These are phyloP conservation scores for Alloteropsis semialata DNA, from an alignment of 176 grass and related monocot species.

Conservation along the genomic window DNA sequence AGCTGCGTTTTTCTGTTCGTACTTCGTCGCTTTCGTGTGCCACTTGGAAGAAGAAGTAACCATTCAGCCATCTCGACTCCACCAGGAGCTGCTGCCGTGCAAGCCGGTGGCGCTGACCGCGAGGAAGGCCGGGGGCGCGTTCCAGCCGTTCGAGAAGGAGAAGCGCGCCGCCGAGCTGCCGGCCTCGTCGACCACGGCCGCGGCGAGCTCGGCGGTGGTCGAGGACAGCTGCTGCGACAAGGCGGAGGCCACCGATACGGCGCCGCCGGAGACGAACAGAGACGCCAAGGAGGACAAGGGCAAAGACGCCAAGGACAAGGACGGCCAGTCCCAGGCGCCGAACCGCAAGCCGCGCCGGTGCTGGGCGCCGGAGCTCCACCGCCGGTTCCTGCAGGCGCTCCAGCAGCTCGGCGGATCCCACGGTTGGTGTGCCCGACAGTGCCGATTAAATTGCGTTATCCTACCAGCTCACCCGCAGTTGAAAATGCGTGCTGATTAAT, in stretches of 20 bases:
- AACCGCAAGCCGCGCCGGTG: slow-evolving; percentile 66
- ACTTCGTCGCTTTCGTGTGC: no score
- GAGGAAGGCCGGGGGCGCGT: slow-evolving; percentile 54
- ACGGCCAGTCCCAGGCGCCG: slow-evolving; percentile 36
- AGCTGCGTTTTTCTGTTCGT: neutral
- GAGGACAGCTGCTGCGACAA: slow-evolving; percentile 21
- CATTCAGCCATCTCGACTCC: neutral
- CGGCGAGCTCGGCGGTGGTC: slow-evolving; percentile 40
- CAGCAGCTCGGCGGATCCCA: slow-evolving; percentile 85
- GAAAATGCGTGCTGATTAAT: neutral
- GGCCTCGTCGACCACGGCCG: slow-evolving; percentile 40
- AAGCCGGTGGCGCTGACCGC: slow-evolving; percentile 60
- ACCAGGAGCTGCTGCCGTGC: slow-evolving; percentile 43
- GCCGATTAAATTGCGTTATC: neutral
- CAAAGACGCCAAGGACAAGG: slow-evolving; percentile 34
- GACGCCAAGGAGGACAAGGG: neutral
- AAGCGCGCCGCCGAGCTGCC: slow-evolving; percentile 34
- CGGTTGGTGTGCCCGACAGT: slow-evolving; percentile 28
- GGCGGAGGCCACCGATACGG: neutral
- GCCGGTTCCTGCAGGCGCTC: slow-evolving; percentile 64
- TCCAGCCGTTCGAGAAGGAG: slow-evolving; percentile 73
- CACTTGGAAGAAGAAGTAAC: neutral
- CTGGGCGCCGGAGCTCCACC: slow-evolving; percentile 91
- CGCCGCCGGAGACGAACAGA: neutral
- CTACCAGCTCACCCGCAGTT: neutral